Conservation (phyloP, 2,329 filamentous ascomycete species). For the Stagonosporopsis rhizophila region DNA sequence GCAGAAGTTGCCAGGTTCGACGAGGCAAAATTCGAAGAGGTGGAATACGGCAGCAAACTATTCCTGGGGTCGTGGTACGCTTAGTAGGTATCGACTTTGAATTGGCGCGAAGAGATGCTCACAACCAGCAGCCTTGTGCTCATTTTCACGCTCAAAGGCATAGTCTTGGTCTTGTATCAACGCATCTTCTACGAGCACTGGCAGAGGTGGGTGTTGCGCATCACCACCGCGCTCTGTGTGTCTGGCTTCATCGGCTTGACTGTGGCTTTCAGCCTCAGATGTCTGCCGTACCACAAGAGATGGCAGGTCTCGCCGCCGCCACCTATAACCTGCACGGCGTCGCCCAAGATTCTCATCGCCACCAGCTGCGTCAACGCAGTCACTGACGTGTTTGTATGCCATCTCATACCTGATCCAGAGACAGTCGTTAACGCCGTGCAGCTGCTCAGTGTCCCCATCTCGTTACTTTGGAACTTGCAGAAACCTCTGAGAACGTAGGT, state of each 20-base stretch:
- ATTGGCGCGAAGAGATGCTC: not conserved
- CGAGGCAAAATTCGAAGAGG: conserved; percentile 7
- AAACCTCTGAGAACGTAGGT: conserved; percentile 18
- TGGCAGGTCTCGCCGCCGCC: conserved; percentile 18
- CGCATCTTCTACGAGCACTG: conserved; percentile 19
- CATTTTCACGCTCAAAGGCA: conserved; percentile 22
- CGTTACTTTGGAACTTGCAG: conserved; percentile 23
- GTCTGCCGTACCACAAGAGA: conserved; percentile 8
- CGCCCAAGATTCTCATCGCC: conserved; percentile 16
- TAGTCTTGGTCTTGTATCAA: conserved; percentile 22
- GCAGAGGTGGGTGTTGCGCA: conserved; percentile 17
- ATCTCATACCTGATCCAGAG: not conserved
- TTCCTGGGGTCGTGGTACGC: conserved; percentile 22
- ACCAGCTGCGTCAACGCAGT: conserved; percentile 22
- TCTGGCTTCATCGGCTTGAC: conserved; percentile 10
- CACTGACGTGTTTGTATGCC: conserved; percentile 16
- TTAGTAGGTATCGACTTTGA: conserved; percentile 12
- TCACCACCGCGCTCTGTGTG: conserved; percentile 16
- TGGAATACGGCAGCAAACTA: conserved; percentile 17
- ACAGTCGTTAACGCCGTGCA: not conserved
- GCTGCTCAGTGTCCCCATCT: conserved; percentile 20
- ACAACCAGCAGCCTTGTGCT: conserved; percentile 4
- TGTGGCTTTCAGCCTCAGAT: conserved; percentile 16
- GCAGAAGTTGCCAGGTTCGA: conserved; percentile 16
- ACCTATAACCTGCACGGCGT: conserved; percentile 14